These are phyloP conservation scores for Paracoccidioides lutzii DNA, from an alignment of 2,329 filamentous ascomycete species.

Conservation along the genomic window DNA sequence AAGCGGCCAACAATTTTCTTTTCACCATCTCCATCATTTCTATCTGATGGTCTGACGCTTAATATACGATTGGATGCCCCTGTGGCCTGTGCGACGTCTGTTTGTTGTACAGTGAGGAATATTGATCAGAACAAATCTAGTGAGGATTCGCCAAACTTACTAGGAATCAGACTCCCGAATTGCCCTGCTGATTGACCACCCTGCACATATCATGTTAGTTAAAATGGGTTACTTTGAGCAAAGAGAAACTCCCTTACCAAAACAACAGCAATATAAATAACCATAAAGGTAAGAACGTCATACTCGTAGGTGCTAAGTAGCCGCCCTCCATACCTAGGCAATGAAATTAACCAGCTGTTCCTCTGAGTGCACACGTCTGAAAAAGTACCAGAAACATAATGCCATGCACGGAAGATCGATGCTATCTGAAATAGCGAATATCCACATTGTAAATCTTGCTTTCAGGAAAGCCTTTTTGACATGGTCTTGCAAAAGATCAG, in stretches of 20 bases:
- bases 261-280: slow-evolving; percentile 52
- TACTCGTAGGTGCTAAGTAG: slow-evolving; percentile 43
- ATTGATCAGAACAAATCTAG: neutral
- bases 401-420: slow-evolving; percentile 51
- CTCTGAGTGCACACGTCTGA: neutral
- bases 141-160: slow-evolving; percentile 8
- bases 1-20: neutral
- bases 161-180: slow-evolving; percentile 54
- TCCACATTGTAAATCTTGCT: slow-evolving; percentile 47
- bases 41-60: slow-evolving; percentile 4
- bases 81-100: slow-evolving; percentile 26
- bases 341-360: neutral
- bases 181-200: slow-evolving; percentile 55
- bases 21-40: neutral
- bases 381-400: slow-evolving; percentile 43
- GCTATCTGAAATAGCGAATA: slow-evolving; percentile 60
- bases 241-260: slow-evolving; percentile 15
- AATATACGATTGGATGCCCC: slow-evolving; percentile 28
- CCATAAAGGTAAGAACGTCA: slow-evolving; percentile 37
- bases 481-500: slow-evolving; percentile 45
- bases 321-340: slow-evolving; percentile 51
- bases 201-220: slow-evolving; percentile 19
- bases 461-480: slow-evolving; percentile 47
- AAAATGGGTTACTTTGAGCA: neutral
- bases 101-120: neutral